Evolutionary conservation across 2,329 filamentous ascomycete species (phyloP), one percentile per base, ranked within the genome.

Genomic region (Exophiala oligosperma): DNA sequence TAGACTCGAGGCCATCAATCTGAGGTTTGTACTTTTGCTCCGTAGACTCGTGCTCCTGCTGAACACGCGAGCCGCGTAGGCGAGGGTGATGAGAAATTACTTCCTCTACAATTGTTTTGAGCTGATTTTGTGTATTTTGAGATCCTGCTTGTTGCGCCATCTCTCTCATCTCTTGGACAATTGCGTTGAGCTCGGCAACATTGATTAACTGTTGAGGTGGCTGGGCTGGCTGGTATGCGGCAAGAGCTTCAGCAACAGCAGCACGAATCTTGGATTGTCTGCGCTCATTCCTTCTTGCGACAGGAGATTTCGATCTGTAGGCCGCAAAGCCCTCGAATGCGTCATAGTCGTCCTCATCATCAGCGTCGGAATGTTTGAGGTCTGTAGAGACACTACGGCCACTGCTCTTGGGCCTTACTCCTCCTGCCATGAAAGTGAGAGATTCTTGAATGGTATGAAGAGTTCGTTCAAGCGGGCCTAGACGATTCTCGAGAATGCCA

Each of bases 341-440:
- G 43, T 79, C 75, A 40, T 83, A 90, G 23, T 96, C 92, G 64
- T 95, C 92, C 70, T 96, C 92, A 62, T 96, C 92, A 71, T 97
- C 93, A 9, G 94, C 93, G 74, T 97, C 94, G 70, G 93, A 97
- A 59, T 95, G 86, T 54, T 75, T 76, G 26, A 79, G 76, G 29
- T 91, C 89, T n/a, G 80, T 84, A 48, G 89, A 92, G 41, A 84
- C 74, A 71, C 87, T 91, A 65, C 86, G 84, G 64, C 84, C 79
- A 26, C 83, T 81, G 41, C 81, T 81, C 29, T 83, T 79, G 55
- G 79, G 83, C 9, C 85, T 84, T 26, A 80, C 78, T 54, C 79
- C 79, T 29, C 79, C 78, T 28, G 83, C 80, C 65, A 88, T 79
- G 44, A 79, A 76, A 17, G 80, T 79, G 54, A 96, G 74, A 2